These are phyloP conservation scores for Mariannaea elegans DNA, from an alignment of 2,329 filamentous ascomycete genomes.

Conservation along the genomic window DNA sequence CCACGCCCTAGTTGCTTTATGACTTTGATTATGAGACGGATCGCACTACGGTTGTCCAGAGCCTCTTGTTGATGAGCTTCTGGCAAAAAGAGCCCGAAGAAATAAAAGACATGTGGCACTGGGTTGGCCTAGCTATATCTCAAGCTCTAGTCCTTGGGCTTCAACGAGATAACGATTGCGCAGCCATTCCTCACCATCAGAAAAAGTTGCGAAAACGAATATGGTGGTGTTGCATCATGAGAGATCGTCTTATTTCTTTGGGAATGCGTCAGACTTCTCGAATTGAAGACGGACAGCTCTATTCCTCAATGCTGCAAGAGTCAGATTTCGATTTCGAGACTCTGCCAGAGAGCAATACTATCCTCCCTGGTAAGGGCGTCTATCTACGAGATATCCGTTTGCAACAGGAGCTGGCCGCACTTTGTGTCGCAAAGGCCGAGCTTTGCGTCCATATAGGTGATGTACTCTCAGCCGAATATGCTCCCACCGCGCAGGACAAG, in stretches of 20 bases:
- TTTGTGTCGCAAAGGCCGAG: constrained; percentile 92
- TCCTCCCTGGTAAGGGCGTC: constrained; percentile 77
- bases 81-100: constrained; percentile 98
- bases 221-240: constrained; percentile 98
- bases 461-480: constrained; percentile 88
- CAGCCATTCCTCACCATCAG: too few species aligned
- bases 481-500: too few species aligned
- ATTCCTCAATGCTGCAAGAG: constrained; percentile 87
- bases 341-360: constrained; percentile 66
- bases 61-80: constrained; percentile 90
- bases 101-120: constrained; percentile 97
- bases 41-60: constrained; percentile 86
- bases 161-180: too few species aligned
- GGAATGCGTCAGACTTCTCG: constrained; percentile 92
- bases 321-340: constrained; percentile 83
- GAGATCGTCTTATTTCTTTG: constrained; percentile 88
- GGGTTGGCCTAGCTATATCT: constrained; percentile 97
- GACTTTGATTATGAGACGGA: constrained; percentile 96
- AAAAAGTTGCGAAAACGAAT: constrained; percentile 92
- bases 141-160: constrained; percentile 92
- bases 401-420: constrained; percentile 76
- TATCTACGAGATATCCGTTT: constrained; percentile 74
- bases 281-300: constrained; percentile 92
- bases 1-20: constrained; percentile 73
- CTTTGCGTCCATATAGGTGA: constrained; percentile 89